Conservation (phyloP, 805 yeast species). For the Nematodospora valgi region DNA sequence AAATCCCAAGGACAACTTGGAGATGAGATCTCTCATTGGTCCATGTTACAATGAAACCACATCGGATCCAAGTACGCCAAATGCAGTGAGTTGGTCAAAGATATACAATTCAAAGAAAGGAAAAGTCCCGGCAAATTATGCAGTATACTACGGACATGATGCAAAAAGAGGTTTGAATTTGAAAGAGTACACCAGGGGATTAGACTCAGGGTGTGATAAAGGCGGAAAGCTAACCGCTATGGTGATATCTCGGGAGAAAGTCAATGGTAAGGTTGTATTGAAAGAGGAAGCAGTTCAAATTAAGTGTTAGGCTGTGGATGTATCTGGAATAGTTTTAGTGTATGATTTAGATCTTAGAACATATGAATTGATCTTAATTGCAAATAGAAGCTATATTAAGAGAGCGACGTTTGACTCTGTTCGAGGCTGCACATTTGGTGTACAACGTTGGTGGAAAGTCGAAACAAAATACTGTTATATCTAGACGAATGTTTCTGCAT, state of each 20-base stretch:
- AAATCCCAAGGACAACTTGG: constrained; percentile 58
- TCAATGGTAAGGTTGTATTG: constrained; percentile 13
- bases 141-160: constrained; percentile 79
- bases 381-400: no score
- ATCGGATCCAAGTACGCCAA: constrained; percentile 36
- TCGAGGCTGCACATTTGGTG: no score
- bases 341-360: no score
- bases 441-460: no score
- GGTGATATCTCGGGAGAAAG: constrained; percentile 37
- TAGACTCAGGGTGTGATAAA: constrained; percentile 79
- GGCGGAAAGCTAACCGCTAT: constrained; percentile 70
- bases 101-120: constrained; percentile 49
- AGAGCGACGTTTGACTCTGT: no score
- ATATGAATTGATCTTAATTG: no score
- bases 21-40: constrained; percentile 65
- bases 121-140: constrained; percentile 24
- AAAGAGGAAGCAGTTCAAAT: constrained; percentile 22
- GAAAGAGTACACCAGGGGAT: constrained; percentile 66
- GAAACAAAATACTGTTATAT: no score
- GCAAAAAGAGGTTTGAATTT: constrained; percentile 72
- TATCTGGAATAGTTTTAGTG: no score
- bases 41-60: constrained; percentile 61
- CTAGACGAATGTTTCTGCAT: no score
- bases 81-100: constrained; percentile 54
- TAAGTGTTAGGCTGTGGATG: no score